Evolutionary conservation across 2,329 filamentous ascomycete genomes (phyloP).

Genomic region (Ophiostoma fasciatum): DNA sequence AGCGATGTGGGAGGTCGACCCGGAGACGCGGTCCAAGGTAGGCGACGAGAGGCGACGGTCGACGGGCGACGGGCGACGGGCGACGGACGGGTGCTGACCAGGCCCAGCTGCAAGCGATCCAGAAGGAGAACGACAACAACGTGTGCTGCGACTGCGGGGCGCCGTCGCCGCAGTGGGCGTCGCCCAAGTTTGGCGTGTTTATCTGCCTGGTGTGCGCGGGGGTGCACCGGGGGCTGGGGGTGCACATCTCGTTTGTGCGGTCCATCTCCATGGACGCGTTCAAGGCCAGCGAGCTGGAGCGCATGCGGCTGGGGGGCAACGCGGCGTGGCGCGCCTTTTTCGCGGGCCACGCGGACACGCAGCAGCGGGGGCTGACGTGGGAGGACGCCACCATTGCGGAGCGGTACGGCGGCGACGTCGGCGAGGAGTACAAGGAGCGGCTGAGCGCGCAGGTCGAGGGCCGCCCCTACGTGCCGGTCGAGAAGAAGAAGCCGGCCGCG

Average conservation of each 20-base stretch:
- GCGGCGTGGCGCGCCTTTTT: slow-evolving; percentile 79
- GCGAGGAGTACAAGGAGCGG: slow-evolving; percentile 91
- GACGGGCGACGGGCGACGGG: too few species aligned
- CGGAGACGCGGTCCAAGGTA: slow-evolving; percentile 91
- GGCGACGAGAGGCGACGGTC: too few species aligned
- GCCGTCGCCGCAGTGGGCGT: slow-evolving; percentile 93
- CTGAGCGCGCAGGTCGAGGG: slow-evolving; percentile 79
- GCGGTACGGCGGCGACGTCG: slow-evolving; percentile 75
- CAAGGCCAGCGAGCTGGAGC: slow-evolving; percentile 80
- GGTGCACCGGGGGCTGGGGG: slow-evolving; percentile 83
- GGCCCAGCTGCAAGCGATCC: slow-evolving; percentile 74
- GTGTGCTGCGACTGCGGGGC: slow-evolving; percentile 90
- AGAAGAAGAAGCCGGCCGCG: slow-evolving; percentile 28
- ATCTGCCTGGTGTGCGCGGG: slow-evolving; percentile 95
- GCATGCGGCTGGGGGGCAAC: slow-evolving; percentile 89
- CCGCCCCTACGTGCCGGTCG: slow-evolving; percentile 64
- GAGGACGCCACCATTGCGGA: slow-evolving; percentile 83
- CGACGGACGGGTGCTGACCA: too few species aligned
- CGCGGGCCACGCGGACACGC: slow-evolving; percentile 52
- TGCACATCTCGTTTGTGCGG: slow-evolving; percentile 96
- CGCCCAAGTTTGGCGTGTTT: slow-evolving; percentile 96
- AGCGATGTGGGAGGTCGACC: slow-evolving; percentile 96
- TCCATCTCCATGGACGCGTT: slow-evolving; percentile 98
- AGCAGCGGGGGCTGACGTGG: slow-evolving; percentile 56
- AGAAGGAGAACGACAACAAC: slow-evolving; percentile 81